These are phyloP conservation scores for Niveomyces coronatus DNA, from an alignment of 2,329 filamentous ascomycete species.

Conservation along the genomic window DNA sequence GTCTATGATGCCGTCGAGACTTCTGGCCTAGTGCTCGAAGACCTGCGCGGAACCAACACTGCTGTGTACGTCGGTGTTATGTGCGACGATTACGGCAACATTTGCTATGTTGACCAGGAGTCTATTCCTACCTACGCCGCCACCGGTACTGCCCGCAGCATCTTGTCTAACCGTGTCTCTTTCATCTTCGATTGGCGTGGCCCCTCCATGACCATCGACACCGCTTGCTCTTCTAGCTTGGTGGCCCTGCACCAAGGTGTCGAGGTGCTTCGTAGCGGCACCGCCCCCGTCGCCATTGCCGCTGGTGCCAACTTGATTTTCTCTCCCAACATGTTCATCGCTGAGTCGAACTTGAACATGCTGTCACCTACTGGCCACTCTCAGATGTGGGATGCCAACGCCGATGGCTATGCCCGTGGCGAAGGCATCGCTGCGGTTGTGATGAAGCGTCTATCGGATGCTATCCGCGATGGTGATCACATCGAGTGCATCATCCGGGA, in stretches of 20 bases:
- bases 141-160: constrained; percentile 22
- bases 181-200: constrained; percentile 27
- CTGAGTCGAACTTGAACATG: constrained; percentile 33
- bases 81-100: constrained; percentile 13
- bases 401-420: constrained; percentile 41
- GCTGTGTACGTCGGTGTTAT: constrained; percentile 20
- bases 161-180: constrained; percentile 33
- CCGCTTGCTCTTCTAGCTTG: constrained; percentile 25
- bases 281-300: constrained; percentile 29
- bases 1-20: constrained; percentile 23
- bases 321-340: constrained; percentile 13
- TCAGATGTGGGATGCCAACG: constrained; percentile 31
- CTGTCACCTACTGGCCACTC: constrained; percentile 25
- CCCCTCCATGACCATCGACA: constrained; percentile 25
- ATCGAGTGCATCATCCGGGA: constrained; percentile 38
- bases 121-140: constrained; percentile 10
- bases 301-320: constrained; percentile 21
- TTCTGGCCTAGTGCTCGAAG: constrained; percentile 21
- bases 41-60: constrained; percentile 13
- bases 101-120: constrained; percentile 10
- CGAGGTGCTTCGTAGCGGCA: constrained; percentile 19
- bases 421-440: constrained; percentile 38
- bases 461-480: constrained; percentile 40
- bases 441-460: constrained; percentile 34
- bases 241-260: constrained; percentile 23